phyloP scores from a whole-genome alignment of 108 stramenopile genomes.

The Cyclotella kingstonii region DNA sequence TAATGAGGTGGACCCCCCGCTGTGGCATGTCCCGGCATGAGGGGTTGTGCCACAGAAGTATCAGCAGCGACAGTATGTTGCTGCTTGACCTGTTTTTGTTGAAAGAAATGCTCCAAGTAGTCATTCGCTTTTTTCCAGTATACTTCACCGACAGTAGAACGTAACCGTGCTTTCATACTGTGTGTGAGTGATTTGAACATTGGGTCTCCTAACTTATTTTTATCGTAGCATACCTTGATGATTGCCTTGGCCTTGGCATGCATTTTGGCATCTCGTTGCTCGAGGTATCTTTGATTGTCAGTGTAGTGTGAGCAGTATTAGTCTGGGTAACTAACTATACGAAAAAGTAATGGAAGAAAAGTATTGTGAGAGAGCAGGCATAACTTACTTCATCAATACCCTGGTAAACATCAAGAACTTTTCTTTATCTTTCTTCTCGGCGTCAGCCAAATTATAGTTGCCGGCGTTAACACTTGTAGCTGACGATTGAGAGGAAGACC shows the following conservation, averaged over 20 bases:
- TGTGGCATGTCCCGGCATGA: too few relatives aligned
- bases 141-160: constrained; percentile 56
- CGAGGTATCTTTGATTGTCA: constrained; percentile 50
- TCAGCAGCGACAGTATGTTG: background rate
- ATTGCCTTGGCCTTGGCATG: constrained; percentile 66
- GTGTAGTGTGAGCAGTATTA: background rate
- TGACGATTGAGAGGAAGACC: background rate
- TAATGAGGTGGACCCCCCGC: background rate
- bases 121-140: constrained; percentile 75
- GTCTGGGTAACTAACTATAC: background rate
- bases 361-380: background rate
- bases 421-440: constrained; percentile 70
- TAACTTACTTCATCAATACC: constrained; percentile 70
- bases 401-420: constrained; percentile 82
- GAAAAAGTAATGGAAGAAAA: background rate
- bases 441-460: background rate
- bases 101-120: constrained; percentile 60
- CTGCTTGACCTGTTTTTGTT: constrained; percentile 41
- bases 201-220: constrained; percentile 67
- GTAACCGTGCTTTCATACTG: constrained; percentile 58
- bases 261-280: constrained; percentile 66
- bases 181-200: constrained; percentile 63
- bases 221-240: constrained; percentile 81
- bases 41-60: too few relatives aligned
- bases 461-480: background rate